A percentile compares a stretch with the other conserved stretches of the same genome.
Evolutionary conservation across 2,329 filamentous ascomycete species (phyloP).

Genomic region (Colletotrichum sp.): DNA sequence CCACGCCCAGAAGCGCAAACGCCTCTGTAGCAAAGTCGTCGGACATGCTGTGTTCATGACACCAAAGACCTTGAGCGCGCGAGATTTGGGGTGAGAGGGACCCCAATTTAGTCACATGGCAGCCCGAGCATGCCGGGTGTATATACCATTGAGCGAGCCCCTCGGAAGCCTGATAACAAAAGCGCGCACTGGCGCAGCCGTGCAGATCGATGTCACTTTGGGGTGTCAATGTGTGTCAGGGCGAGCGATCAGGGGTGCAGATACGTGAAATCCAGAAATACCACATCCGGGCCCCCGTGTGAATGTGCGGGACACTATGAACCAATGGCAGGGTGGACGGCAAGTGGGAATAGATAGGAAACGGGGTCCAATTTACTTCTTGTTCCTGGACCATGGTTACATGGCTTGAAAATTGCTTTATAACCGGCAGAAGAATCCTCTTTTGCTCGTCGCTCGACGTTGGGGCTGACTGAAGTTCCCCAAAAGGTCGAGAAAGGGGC

Average conservation of each 20-base stretch:
- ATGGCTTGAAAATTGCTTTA: neutral
- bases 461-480: neutral
- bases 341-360: neutral
- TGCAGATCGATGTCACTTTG: neutral
- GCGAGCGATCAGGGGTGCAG: neutral
- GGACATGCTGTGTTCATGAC: slow-evolving; percentile 7
- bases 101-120: neutral
- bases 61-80: neutral
- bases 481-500: neutral
- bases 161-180: neutral
- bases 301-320: neutral
- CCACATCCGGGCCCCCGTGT: neutral
- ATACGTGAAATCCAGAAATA: neutral
- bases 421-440: neutral
- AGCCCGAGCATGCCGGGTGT: neutral
- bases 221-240: neutral
- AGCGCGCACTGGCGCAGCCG: neutral
- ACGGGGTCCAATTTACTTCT: neutral
- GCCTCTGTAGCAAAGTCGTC: slow-evolving; percentile 34
- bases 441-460: neutral
- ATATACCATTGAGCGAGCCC: neutral
- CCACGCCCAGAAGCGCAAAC: slow-evolving; percentile 53
- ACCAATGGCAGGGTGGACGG: neutral
- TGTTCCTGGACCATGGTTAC: neutral
- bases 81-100: neutral